These are phyloP conservation scores for Dichotomopilus funicola DNA, from an alignment of 2,329 filamentous ascomycete genomes.

Conservation along the genomic window DNA sequence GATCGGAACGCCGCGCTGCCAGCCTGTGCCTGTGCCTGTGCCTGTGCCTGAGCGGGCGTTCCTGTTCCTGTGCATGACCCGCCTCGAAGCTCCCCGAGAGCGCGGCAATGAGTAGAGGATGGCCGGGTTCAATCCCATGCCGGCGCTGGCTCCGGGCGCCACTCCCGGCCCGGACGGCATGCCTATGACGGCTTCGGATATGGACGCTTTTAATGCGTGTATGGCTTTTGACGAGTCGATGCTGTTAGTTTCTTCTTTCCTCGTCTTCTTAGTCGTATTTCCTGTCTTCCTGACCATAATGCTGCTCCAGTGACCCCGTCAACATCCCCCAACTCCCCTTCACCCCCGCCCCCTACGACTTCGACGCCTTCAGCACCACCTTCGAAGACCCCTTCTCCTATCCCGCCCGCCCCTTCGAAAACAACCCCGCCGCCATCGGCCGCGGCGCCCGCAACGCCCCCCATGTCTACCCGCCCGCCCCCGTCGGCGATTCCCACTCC, in stretches of 20 bases:
- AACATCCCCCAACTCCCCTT: slow-evolving; percentile 44
- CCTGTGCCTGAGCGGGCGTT: no score
- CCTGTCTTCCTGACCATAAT: no score
- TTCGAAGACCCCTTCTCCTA: slow-evolving; percentile 63
- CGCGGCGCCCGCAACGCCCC: slow-evolving; percentile 5
- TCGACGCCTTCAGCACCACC: slow-evolving; percentile 53
- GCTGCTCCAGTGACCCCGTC: slow-evolving; percentile 34
- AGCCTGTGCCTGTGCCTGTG: no score
- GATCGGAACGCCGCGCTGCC: no score
- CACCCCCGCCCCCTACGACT: slow-evolving; percentile 50
- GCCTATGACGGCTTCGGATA: slow-evolving; percentile 37
- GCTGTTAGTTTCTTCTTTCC: slow-evolving; percentile 38
- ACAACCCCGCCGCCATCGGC: slow-evolving; percentile 26
- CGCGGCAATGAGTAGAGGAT: slow-evolving; percentile 40
- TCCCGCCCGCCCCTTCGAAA: slow-evolving; percentile 40
- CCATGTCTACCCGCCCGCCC: slow-evolving; percentile 8
- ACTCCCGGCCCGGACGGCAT: slow-evolving; percentile 39
- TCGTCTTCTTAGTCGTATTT: background rate
- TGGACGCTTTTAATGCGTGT: slow-evolving; percentile 48
- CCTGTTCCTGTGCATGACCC: background rate
- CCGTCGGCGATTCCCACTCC: slow-evolving; percentile 20
- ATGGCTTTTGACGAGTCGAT: slow-evolving; percentile 51
- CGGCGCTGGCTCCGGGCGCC: slow-evolving; percentile 41
- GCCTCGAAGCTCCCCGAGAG: background rate
- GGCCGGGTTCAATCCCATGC: slow-evolving; percentile 53